A percentile compares a stretch with the other conserved stretches of the same genome.
Conservation (phyloP, 2,329 filamentous ascomycete genomes). For the Colletotrichum tofieldiae region DNA sequence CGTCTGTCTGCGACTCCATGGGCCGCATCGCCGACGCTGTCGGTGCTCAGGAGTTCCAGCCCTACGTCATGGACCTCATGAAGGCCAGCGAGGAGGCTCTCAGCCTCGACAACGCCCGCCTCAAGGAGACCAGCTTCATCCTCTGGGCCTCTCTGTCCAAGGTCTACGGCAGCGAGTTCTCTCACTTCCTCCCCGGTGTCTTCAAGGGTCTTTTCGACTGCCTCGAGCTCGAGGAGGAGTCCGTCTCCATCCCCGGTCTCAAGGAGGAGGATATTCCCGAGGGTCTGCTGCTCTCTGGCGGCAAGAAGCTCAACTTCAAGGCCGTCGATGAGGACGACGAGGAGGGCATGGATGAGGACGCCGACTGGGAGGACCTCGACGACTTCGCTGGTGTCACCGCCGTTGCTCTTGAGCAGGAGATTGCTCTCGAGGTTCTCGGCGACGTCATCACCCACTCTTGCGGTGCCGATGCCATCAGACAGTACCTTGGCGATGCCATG, state of each 20-base stretch:
- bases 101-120: conserved; percentile 87
- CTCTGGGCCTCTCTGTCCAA: conserved; percentile 96
- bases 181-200: conserved; percentile 83
- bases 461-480: conserved; percentile 78
- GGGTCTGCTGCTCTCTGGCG: conserved; percentile 82
- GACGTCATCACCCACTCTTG: conserved; percentile 93
- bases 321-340: conserved; percentile 67
- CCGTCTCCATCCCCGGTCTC: conserved; percentile 84
- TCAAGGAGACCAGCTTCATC: conserved; percentile 97
- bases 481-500: conserved; percentile 91
- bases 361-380: conserved; percentile 87
- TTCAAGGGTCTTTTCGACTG: conserved; percentile 87
- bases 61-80: conserved; percentile 93
- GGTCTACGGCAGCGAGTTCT: conserved; percentile 90
- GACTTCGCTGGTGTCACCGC: conserved; percentile 89
- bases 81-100: conserved; percentile 92
- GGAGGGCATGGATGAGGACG: conserved; percentile 74
- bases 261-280: conserved; percentile 64
- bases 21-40: conserved; percentile 93
- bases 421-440: conserved; percentile 93
- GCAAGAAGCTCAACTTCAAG: conserved; percentile 89
- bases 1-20: conserved; percentile 92
- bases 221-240: conserved; percentile 90
- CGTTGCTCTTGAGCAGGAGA: conserved; percentile 95
- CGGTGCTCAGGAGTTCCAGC: conserved; percentile 88